Percentiles rank a stretch among this genome's conserved stretches.
These are phyloP conservation scores for Lanmaoa rubissima DNA, from an alignment of 768 basidiomycete species.

Conservation along the genomic window DNA sequence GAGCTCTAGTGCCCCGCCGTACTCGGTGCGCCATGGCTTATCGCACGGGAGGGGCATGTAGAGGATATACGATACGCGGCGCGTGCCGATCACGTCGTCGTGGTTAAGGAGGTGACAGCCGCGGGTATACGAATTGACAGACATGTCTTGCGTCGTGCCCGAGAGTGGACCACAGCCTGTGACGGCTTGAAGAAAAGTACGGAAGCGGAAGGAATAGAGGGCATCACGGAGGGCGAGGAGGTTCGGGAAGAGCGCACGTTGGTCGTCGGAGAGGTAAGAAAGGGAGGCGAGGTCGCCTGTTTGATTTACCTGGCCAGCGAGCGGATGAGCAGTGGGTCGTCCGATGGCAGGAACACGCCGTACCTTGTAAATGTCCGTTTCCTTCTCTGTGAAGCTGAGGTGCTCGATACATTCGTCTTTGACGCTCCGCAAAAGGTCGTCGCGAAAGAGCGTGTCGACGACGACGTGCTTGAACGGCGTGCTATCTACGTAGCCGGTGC, in stretches of 20 bases:
- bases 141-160: constrained; percentile 92
- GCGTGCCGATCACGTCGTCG: constrained; percentile 96
- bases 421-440: constrained; percentile 74
- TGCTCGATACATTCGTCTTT: constrained; percentile 81
- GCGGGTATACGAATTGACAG: constrained; percentile 85
- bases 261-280: constrained; percentile 74
- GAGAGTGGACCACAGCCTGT: constrained; percentile 93
- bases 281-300: constrained; percentile 96
- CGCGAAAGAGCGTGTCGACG: constrained; percentile 79
- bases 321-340: not conserved
- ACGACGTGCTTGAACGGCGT: constrained; percentile 82
- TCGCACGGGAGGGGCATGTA: constrained; percentile 85
- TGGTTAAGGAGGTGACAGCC: constrained; percentile 96
- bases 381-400: constrained; percentile 86
- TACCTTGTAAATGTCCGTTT: constrained; percentile 98
- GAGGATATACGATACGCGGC: constrained; percentile 93
- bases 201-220: constrained; percentile 83
- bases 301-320: constrained; percentile 75
- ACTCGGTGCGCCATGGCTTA: constrained; percentile 80
- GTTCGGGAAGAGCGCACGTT: constrained; percentile 76
- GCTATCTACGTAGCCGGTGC: constrained; percentile 52
- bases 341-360: constrained; percentile 7
- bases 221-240: constrained; percentile 85
- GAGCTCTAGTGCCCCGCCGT: constrained; percentile 93
- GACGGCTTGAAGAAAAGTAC: constrained; percentile 76